Conservation (phyloP, 2,329 filamentous ascomycete genomes). For the Hirsutella thompsonii region DNA sequence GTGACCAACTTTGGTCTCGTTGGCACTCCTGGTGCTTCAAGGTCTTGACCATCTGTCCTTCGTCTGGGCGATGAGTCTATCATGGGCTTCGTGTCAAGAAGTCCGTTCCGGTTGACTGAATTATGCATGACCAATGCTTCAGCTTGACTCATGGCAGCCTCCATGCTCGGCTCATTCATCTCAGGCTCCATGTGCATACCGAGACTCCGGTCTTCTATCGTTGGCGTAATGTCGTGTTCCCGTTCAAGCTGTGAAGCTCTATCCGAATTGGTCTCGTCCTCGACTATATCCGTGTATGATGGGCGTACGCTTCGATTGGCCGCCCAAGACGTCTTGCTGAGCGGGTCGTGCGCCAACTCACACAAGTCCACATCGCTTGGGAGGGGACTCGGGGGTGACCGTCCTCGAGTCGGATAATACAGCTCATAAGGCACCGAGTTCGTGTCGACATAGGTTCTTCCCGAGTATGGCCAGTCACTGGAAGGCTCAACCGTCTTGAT, state of each 20-base stretch:
- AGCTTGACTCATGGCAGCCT: not conserved
- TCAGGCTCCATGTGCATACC: not conserved
- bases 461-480: constrained; percentile 29
- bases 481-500: constrained; percentile 27
- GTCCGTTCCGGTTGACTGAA: too few relatives aligned
- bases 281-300: constrained; percentile 23
- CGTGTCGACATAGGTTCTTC: constrained; percentile 22
- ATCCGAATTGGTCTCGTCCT: constrained; percentile 9
- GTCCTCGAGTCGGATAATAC: constrained; percentile 34
- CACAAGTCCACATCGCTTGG: constrained; percentile 28
- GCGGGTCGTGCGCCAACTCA: constrained; percentile 14
- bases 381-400: constrained; percentile 39
- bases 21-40: not conserved
- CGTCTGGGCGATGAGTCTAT: too few relatives aligned
- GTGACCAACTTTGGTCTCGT: not conserved
- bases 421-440: constrained; percentile 24
- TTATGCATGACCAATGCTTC: not conserved
- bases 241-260: constrained; percentile 2
- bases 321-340: constrained; percentile 23
- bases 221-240: constrained; percentile 3
- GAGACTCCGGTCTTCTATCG: constrained; percentile 1
- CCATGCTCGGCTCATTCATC: constrained; percentile 1
- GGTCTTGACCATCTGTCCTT: too few relatives aligned
- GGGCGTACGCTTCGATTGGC: constrained; percentile 24
- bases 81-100: too few relatives aligned